Evolutionary conservation across 108 stramenopile species (phyloP), one percentile per base, ranked within the genome.

Genomic region (Conticribra guillardii): DNA sequence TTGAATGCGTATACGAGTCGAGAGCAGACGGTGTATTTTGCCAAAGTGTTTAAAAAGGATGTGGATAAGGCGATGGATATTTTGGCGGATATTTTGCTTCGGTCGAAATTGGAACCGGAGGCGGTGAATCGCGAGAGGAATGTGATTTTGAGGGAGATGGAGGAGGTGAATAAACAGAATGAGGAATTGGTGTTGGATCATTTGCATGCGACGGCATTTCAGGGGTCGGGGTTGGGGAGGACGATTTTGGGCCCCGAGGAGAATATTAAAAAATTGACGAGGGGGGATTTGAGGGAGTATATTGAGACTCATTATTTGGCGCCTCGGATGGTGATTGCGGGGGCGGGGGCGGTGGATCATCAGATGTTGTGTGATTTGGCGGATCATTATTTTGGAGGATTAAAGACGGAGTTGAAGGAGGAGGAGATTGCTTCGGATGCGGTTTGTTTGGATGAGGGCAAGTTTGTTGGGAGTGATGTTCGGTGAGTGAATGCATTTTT

Each of bases 11-110:
- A 99, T 76, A 99, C 99, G 7, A 89, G 87, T 26, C 89, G 99
- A 18, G 99, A 99, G 71, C 98, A 99, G 76, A 99, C 99, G 7
- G 98, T 99, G 16, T 99, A 99, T 83, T 99, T 96, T 82, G 98
- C 98, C 61, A 97, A 97, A 74, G 97, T 98, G 0, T 99, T 99
- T 80, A 90, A 97, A 81, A 83, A 93, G 41, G 97, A 99, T 64
- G 96, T 99, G 3, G 85, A 79, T 0, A 71, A 74, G 58, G 99
- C 98, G 28, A 85, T 99, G 63, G 99, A 99, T 73, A 97, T 99
- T 62, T 84, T 99, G 51, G 74, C 89, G 49, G 99, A 99, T 81
- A 98, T 99, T 63, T 64, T 99, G 54, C 80, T 96, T 59, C 87
- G 95, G 72, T 91, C 93, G 46, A 91, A 84, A 37, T 69, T 99